These are phyloP conservation scores for Amborella trichopoda DNA, from an alignment of 164 flowering plant genomes.

Conservation along the genomic window DNA sequence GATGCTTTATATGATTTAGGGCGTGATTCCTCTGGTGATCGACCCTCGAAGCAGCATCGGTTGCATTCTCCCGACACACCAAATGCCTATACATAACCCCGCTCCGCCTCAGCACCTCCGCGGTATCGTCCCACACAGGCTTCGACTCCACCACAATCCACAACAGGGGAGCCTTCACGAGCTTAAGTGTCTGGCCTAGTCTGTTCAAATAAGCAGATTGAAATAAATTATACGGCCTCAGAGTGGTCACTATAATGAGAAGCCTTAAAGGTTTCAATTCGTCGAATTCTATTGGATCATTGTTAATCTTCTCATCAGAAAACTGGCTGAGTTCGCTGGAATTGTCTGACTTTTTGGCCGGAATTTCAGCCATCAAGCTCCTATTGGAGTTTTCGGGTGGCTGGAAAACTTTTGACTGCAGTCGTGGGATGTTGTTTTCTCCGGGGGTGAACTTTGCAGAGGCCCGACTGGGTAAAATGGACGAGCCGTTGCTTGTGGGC, in stretches of 20 bases:
- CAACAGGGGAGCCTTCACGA: slow-evolving; percentile 60
- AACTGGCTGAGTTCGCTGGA: neutral
- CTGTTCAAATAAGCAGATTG: slow-evolving; percentile 35
- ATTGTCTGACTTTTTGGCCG: neutral
- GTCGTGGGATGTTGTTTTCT: too few relatives aligned
- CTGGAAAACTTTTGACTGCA: too few relatives aligned
- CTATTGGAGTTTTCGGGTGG: slow-evolving; percentile 14
- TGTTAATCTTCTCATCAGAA: too few relatives aligned
- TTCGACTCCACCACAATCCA: slow-evolving; percentile 74
- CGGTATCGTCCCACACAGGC: slow-evolving; percentile 32
- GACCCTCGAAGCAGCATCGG: slow-evolving; percentile 36
- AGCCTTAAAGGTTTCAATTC: slow-evolving; percentile 21
- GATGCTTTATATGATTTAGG: slow-evolving; percentile 77
- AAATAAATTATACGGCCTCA: slow-evolving; percentile 18
- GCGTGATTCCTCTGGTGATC: slow-evolving; percentile 76
- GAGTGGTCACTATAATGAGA: slow-evolving; percentile 56
- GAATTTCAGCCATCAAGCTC: slow-evolving; percentile 20
- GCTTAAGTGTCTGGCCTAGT: slow-evolving; percentile 45
- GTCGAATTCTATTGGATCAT: too few relatives aligned
- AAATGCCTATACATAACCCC: slow-evolving; percentile 88
- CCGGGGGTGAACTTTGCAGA: too few relatives aligned
- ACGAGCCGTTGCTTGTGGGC: slow-evolving; percentile 33
- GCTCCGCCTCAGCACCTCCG: slow-evolving; percentile 53
- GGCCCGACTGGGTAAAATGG: slow-evolving; percentile 8
- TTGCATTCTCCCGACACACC: slow-evolving; percentile 64